These are phyloP conservation scores for Mitragyna speciosa DNA, from an alignment of 257 asterid genomes.

Conservation along the genomic window DNA sequence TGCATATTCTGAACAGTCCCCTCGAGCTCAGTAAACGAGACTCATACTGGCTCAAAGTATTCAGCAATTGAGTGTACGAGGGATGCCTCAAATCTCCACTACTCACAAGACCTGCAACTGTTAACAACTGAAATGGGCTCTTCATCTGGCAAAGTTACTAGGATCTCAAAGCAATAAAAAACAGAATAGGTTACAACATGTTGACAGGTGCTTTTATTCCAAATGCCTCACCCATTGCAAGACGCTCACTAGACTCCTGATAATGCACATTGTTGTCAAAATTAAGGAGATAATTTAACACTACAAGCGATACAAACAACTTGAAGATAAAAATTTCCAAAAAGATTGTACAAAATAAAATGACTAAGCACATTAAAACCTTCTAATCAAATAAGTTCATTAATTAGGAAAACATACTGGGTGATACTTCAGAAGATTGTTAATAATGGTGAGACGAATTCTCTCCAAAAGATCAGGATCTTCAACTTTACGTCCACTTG, in stretches of 20 bases:
- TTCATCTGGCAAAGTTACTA: background rate
- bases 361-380: background rate
- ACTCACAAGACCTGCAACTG: background rate
- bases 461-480: slow-evolving; percentile 96
- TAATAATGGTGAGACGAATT: slow-evolving; percentile 91
- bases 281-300: slow-evolving; percentile 3
- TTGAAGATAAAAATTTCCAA: no score
- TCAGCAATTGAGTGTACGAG: no score
- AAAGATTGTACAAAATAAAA: background rate
- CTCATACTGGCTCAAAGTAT: no score
- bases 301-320: background rate
- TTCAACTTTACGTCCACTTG: slow-evolving; percentile 92
- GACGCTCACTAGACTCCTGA: slow-evolving; percentile 90
- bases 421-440: slow-evolving; percentile 86
- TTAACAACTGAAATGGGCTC: no score
- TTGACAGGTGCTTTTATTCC: slow-evolving; percentile 80
- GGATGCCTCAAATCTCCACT: no score
- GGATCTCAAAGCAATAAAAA: background rate
- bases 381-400: background rate
- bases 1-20: no score
- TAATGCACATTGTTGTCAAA: slow-evolving; percentile 12
- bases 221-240: no score
- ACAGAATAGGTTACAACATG: background rate
- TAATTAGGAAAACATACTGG: slow-evolving; percentile 60
- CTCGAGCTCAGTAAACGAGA: no score